phyloP scores from a whole-genome alignment of 139 green algal species.

The Ettlia oleoabundans region DNA sequence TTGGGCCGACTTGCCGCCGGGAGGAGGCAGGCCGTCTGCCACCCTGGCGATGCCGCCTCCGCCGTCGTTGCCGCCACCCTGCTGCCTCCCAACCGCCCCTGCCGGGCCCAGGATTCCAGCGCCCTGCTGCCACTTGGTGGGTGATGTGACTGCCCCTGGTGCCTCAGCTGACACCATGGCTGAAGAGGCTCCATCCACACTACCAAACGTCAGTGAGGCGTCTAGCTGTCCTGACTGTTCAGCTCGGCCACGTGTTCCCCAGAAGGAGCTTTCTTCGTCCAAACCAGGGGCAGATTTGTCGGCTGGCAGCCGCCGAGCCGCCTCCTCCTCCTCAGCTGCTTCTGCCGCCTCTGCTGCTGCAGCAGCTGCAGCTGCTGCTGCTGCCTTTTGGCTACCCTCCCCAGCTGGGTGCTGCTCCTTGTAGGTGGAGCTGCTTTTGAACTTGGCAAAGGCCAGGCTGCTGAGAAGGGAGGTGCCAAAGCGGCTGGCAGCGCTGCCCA shows the following conservation, averaged over 20 bases:
- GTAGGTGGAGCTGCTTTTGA: neutral
- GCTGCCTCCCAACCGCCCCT: too few species aligned
- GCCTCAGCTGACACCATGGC: neutral
- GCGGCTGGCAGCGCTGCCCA: conserved; percentile 47
- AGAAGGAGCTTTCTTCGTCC: neutral
- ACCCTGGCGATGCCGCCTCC: conserved; percentile 15
- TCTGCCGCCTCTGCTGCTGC: neutral
- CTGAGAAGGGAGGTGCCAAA: conserved; percentile 33
- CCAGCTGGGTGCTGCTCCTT: neutral
- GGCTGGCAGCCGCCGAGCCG: neutral
- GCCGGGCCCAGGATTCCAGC: too few species aligned
- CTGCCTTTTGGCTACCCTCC: too few species aligned
- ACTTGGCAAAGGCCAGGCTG: conserved; percentile 32
- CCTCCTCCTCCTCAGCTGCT: neutral
- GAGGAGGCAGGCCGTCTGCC: neutral
- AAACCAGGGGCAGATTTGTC: neutral
- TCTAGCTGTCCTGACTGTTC: neutral
- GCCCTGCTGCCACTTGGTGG: neutral
- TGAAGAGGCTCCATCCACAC: neutral
- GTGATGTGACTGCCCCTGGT: neutral
- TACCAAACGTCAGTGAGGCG: neutral
- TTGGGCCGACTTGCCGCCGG: conserved; percentile 2
- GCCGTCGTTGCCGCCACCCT: neutral
- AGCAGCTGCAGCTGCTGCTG: neutral
- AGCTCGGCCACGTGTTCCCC: neutral